These are phyloP conservation scores for Colletotrichum camelliae DNA, from an alignment of 2,329 filamentous ascomycete genomes.

Conservation along the genomic window DNA sequence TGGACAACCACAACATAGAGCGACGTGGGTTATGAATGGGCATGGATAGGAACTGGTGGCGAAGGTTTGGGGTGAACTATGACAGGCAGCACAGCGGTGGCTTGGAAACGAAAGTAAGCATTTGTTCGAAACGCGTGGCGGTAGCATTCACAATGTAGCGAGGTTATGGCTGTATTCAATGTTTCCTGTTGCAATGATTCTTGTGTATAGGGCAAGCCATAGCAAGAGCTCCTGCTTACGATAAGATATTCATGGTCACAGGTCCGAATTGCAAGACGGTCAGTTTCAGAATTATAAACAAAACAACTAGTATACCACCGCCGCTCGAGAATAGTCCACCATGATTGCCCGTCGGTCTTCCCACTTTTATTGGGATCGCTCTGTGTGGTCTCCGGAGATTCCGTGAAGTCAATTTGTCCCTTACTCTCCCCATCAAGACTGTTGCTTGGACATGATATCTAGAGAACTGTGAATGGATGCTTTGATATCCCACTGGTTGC, in stretches of 20 bases:
- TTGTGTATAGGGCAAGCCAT: background rate
- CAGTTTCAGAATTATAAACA: background rate
- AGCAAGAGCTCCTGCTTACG: background rate
- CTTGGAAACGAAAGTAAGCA: background rate
- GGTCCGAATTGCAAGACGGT: background rate
- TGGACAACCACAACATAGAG: background rate
- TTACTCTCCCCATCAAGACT: background rate
- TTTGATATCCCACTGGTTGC: slow-evolving; percentile 67
- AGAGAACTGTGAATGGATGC: slow-evolving; percentile 61
- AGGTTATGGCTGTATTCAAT: background rate
- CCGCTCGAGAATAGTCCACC: background rate
- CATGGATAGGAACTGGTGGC: background rate
- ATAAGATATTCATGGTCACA: background rate
- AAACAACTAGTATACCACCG: background rate
- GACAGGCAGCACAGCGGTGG: background rate
- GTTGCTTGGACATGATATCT: slow-evolving; percentile 36
- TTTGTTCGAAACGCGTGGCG: background rate
- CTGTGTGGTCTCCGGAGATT: background rate
- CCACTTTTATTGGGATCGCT: background rate
- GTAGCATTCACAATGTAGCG: background rate
- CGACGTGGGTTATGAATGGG: background rate
- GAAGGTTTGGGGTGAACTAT: background rate
- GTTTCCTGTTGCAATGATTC: background rate
- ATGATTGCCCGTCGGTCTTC: background rate
- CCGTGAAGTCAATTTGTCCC: background rate